Evolutionary conservation across 1,139 yeast species (phyloP).

Genomic region (Lizanozyma gosingica): DNA sequence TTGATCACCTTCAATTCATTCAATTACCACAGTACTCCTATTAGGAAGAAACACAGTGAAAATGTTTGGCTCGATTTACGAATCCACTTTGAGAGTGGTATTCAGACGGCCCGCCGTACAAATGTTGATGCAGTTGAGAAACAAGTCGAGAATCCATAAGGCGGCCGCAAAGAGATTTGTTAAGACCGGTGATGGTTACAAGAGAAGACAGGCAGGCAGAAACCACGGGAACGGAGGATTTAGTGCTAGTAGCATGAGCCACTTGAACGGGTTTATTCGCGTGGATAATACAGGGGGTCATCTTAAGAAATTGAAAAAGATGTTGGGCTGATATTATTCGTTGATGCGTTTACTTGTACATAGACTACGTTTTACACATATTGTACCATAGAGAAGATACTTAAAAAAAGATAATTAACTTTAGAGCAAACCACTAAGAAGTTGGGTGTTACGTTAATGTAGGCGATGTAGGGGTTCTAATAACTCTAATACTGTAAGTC

Average conservation of each 20-base stretch:
- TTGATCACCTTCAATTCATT: no score
- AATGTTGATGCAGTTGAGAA: constrained; percentile 4
- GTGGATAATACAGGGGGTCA: constrained; percentile 46
- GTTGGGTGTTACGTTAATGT: not conserved
- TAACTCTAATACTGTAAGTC: not conserved
- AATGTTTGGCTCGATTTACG: not conserved
- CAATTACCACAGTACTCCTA: no score
- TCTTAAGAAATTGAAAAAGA: constrained; percentile 43
- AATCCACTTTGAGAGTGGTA: not conserved
- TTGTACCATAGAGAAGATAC: not conserved
- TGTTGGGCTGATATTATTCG: constrained; percentile 9
- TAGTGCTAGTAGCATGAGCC: constrained; percentile 54
- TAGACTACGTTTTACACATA: not conserved
- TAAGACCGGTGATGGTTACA: constrained; percentile 44
- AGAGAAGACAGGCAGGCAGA: constrained; percentile 73
- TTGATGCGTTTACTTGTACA: not conserved
- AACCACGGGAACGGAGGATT: constrained; percentile 93
- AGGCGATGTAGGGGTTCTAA: not conserved
- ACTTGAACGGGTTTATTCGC: constrained; percentile 52
- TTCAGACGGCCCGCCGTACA: not conserved
- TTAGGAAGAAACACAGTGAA: no score
- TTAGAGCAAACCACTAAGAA: not conserved
- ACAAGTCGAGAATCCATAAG: constrained; percentile 54
- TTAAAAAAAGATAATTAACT: not conserved
- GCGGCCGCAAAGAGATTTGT: constrained; percentile 82